Conservation (phyloP, 768 basidiomycete genomes). For the Panellus pusillus region DNA sequence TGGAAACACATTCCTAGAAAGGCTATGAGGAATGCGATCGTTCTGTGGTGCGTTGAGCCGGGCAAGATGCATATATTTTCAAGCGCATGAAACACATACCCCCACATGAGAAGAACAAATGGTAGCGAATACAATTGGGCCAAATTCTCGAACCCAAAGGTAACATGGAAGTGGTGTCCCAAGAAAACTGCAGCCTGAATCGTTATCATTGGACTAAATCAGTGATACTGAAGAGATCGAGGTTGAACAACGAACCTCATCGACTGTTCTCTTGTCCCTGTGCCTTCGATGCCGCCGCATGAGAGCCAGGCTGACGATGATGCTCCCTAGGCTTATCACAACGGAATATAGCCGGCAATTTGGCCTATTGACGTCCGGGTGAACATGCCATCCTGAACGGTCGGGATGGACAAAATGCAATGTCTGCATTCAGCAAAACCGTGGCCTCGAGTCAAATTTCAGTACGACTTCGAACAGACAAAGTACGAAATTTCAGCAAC, state of each 20-base stretch:
- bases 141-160: too few species aligned
- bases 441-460: slow-evolving; percentile 24
- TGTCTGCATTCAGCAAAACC: slow-evolving; percentile 43
- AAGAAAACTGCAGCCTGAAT: too few species aligned
- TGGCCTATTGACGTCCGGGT: background rate
- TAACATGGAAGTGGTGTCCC: too few species aligned
- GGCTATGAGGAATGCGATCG: too few species aligned
- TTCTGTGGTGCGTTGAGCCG: too few species aligned
- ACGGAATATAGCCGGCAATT: slow-evolving; percentile 4
- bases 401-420: slow-evolving; percentile 44
- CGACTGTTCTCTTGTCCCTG: background rate
- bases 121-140: too few species aligned
- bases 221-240: background rate
- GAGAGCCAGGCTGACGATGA: slow-evolving; percentile 6
- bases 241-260: background rate
- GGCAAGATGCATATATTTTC: too few species aligned
- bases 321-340: slow-evolving; percentile 1
- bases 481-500: slow-evolving; percentile 6
- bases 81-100: too few species aligned
- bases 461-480: background rate
- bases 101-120: too few species aligned
- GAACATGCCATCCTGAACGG: slow-evolving; percentile 23
- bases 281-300: slow-evolving; percentile 1
- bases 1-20: too few species aligned
- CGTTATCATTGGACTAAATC: too few species aligned